These are phyloP conservation scores for Botrytis tulipae DNA, from an alignment of 2,329 filamentous ascomycete species.

Conservation along the genomic window DNA sequence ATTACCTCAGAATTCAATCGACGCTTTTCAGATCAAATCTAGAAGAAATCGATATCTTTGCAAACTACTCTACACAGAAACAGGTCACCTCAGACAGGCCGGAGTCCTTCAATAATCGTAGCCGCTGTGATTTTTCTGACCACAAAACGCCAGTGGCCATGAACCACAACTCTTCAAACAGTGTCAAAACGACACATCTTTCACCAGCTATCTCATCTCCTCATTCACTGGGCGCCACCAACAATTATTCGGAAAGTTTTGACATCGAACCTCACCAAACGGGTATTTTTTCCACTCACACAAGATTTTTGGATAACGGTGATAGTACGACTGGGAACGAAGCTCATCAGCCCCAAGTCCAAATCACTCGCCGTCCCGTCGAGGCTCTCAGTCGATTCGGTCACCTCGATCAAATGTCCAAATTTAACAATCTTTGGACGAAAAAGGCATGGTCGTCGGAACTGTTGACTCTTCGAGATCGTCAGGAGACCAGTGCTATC, in stretches of 20 bases:
- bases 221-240: not conserved
- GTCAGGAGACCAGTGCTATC: not conserved
- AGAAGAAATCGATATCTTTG: not conserved
- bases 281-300: not conserved
- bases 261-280: not conserved
- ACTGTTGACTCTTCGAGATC: not conserved
- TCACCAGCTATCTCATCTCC: not conserved
- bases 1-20: not conserved
- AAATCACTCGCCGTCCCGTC: not conserved
- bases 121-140: not conserved
- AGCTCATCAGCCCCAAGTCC: not conserved
- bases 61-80: no score
- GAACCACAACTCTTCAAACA: not conserved
- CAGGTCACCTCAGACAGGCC: not conserved
- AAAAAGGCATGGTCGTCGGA: not conserved
- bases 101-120: not conserved
- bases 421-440: not conserved
- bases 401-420: not conserved
- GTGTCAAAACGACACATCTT: no score
- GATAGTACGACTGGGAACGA: not conserved
- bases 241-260: accelerated
- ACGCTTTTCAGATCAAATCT: not conserved
- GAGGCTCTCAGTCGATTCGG: not conserved
- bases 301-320: not conserved
- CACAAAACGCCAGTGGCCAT: not conserved